These are phyloP conservation scores for Arachis monticola DNA, from an alignment of 331 rosid species.

Conservation along the genomic window DNA sequence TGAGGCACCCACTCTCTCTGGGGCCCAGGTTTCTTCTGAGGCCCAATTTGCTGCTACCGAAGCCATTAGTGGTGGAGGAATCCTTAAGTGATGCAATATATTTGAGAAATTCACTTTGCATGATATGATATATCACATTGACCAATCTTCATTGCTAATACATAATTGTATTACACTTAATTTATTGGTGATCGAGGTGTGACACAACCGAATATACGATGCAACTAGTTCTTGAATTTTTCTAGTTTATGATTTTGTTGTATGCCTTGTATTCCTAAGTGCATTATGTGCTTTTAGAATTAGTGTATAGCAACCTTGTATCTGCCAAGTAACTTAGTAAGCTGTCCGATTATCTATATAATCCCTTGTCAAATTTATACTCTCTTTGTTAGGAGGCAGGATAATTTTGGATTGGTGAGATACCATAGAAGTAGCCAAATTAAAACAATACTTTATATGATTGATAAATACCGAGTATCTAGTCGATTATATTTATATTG, in stretches of 20 bases:
- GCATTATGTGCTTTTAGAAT: too few relatives aligned
- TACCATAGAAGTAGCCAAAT: background rate
- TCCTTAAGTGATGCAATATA: constrained; percentile 31
- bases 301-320: background rate
- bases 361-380: background rate
- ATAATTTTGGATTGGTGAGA: background rate
- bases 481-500: too few relatives aligned
- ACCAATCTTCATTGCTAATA: too few relatives aligned
- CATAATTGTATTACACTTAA: too few relatives aligned
- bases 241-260: background rate
- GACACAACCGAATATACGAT: too few relatives aligned
- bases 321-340: background rate
- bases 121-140: background rate
- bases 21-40: constrained; percentile 49
- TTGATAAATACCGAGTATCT: background rate
- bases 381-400: background rate
- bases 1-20: constrained; percentile 83
- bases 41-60: constrained; percentile 39
- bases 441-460: background rate
- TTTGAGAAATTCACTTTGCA: background rate
- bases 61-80: constrained; percentile 47
- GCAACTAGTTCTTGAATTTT: background rate
- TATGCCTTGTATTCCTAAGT: background rate
- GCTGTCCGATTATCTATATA: background rate
- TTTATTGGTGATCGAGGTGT: too few relatives aligned